A percentile compares a stretch with the other conserved stretches of the same genome.
phyloP scores from a whole-genome alignment of 768 basidiomycete species.

The Pleurotus ostreatus region DNA sequence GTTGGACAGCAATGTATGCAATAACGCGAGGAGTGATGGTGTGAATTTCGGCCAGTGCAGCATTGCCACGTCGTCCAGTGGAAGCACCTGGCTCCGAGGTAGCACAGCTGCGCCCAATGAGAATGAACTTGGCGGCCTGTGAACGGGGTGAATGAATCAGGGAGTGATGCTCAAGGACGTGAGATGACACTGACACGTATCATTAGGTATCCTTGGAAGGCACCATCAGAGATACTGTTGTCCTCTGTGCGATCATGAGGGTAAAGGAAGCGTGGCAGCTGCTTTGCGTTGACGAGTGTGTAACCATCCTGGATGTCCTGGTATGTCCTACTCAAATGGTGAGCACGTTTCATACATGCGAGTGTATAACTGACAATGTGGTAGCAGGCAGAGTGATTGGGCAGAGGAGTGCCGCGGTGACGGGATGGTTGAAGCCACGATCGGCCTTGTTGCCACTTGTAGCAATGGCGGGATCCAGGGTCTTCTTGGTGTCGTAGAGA shows the following conservation, averaged over 20 bases:
- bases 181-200: constrained; percentile 4
- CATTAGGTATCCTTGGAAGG: constrained; percentile 6
- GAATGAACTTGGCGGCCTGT: constrained; percentile 14
- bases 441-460: constrained; percentile 3
- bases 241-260: constrained; percentile 7
- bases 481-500: background rate
- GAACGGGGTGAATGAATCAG: background rate
- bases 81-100: constrained; percentile 10
- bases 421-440: constrained; percentile 12
- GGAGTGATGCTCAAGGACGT: background rate
- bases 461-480: background rate
- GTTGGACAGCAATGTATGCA: constrained; percentile 18
- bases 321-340: constrained; percentile 2
- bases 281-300: constrained; percentile 2
- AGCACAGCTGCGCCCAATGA: constrained; percentile 15
- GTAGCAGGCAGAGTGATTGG: constrained; percentile 7
- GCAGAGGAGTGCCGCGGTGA: constrained; percentile 10
- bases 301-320: background rate
- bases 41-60: constrained; percentile 10
- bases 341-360: background rate
- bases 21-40: constrained; percentile 12
- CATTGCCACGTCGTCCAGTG: constrained; percentile 14
- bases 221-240: background rate
- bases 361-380: background rate
- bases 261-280: constrained; percentile 12